Evolutionary conservation across 805 yeast genomes (phyloP).

Genomic region (Lipomyces yamadae): DNA sequence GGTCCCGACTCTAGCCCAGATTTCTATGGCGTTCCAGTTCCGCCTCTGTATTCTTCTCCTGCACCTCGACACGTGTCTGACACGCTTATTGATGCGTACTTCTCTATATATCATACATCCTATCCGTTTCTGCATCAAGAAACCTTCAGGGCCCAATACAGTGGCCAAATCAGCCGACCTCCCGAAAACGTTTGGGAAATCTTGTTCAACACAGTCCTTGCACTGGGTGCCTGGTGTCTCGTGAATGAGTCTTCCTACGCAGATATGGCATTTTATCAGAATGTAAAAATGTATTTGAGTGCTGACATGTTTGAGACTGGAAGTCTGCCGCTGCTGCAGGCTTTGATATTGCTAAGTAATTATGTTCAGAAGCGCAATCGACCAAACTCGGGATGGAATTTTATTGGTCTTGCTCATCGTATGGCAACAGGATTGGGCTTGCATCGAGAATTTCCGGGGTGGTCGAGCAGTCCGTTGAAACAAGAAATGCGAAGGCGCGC

Average conservation of each 20-base stretch:
- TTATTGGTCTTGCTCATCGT: conserved; percentile 64
- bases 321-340: conserved; percentile 58
- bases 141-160: conserved; percentile 56
- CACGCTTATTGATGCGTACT: conserved; percentile 56
- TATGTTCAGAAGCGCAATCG: conserved; percentile 68
- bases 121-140: conserved; percentile 64
- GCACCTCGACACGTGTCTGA: conserved; percentile 40
- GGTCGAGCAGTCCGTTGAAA: conserved; percentile 51
- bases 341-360: conserved; percentile 59
- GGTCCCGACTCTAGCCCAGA: conserved; percentile 28
- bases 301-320: conserved; percentile 63
- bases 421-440: conserved; percentile 72
- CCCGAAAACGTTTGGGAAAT: conserved; percentile 58
- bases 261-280: conserved; percentile 61
- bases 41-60: conserved; percentile 29
- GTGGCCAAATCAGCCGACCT: conserved; percentile 50
- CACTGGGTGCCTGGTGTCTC: conserved; percentile 72
- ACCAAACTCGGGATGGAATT: conserved; percentile 72
- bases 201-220: conserved; percentile 60
- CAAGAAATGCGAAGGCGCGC: conserved; percentile 62
- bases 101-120: conserved; percentile 62
- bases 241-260: conserved; percentile 58
- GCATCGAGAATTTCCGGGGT: conserved; percentile 57
- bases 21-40: conserved; percentile 27
- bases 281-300: conserved; percentile 54